These are phyloP conservation scores for Macrolepiota fuliginosa DNA, from an alignment of 768 basidiomycete genomes.

Conservation along the genomic window DNA sequence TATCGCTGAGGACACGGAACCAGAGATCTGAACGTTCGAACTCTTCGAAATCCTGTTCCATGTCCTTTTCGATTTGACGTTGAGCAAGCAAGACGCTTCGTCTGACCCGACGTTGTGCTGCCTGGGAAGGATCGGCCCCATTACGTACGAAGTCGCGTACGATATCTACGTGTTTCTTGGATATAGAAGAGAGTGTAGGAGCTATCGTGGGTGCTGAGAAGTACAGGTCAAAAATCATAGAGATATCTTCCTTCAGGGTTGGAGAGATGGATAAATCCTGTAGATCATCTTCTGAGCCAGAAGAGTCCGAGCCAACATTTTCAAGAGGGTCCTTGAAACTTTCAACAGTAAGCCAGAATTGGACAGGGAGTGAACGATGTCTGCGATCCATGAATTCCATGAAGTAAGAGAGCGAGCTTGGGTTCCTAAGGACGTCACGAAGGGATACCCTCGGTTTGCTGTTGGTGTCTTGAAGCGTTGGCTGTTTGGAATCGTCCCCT, in stretches of 20 bases:
- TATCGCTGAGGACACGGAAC: slow-evolving; percentile 83
- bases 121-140: slow-evolving; percentile 35
- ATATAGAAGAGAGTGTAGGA: slow-evolving; percentile 59
- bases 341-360: slow-evolving; percentile 97
- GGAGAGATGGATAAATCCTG: slow-evolving; percentile 53
- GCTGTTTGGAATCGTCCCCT: slow-evolving; percentile 40
- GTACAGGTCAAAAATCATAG: slow-evolving; percentile 87
- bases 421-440: slow-evolving; percentile 82
- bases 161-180: slow-evolving; percentile 63
- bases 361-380: slow-evolving; percentile 79
- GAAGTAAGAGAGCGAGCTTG: slow-evolving; percentile 89
- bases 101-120: slow-evolving; percentile 56
- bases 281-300: slow-evolving; percentile 54
- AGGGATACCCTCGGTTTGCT: slow-evolving; percentile 55
- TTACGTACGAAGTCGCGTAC: slow-evolving; percentile 69
- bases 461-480: slow-evolving; percentile 38
- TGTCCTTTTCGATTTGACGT: slow-evolving; percentile 78
- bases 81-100: slow-evolving; percentile 83
- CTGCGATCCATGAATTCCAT: slow-evolving; percentile 99
- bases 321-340: slow-evolving; percentile 97
- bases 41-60: slow-evolving; percentile 90
- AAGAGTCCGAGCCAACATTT: slow-evolving; percentile 70
- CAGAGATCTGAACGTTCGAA: slow-evolving; percentile 90
- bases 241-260: slow-evolving; percentile 82
- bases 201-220: slow-evolving; percentile 63